These are phyloP conservation scores for Tulasnella sp. DNA, from an alignment of 768 basidiomycete genomes.

Conservation along the genomic window DNA sequence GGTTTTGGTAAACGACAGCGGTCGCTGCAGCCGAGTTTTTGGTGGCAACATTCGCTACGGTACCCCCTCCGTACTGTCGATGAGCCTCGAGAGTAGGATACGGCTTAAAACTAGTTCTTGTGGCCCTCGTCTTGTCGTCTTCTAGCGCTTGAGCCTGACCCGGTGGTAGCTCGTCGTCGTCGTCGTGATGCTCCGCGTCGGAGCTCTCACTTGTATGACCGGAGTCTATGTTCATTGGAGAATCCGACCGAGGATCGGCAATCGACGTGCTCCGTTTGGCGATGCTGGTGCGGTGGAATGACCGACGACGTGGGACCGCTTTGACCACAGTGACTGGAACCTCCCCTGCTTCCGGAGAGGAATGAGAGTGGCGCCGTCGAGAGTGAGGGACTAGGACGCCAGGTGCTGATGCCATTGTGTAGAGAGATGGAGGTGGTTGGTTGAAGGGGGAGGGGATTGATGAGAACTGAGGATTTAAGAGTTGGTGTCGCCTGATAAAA, in stretches of 20 bases:
- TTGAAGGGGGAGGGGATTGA: not conserved
- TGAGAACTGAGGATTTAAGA: not conserved
- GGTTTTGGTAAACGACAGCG: not conserved
- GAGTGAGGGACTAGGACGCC: slow-evolving; percentile 6
- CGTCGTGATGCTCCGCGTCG: slow-evolving; percentile 9
- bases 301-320: not conserved
- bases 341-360: slow-evolving; percentile 20
- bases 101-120: slow-evolving; percentile 1
- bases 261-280: slow-evolving; percentile 5
- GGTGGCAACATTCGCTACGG: not conserved
- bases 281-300: not conserved
- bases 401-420: slow-evolving; percentile 23
- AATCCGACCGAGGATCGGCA: not conserved
- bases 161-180: not conserved
- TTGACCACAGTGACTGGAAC: slow-evolving; percentile 15
- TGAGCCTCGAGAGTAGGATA: slow-evolving; percentile 18
- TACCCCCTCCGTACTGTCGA: not conserved
- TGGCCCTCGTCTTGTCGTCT: not conserved
- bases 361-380: slow-evolving; percentile 27
- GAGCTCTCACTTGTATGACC: not conserved
- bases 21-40: not conserved
- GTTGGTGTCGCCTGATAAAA: not conserved
- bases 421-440: not conserved
- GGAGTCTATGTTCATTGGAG: not conserved
- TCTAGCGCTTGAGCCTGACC: not conserved